Percentiles rank a stretch among this genome's conserved stretches.
phyloP scores from a whole-genome alignment of 495 filamentous ascomycete genomes.

The Penicillium daleae region DNA sequence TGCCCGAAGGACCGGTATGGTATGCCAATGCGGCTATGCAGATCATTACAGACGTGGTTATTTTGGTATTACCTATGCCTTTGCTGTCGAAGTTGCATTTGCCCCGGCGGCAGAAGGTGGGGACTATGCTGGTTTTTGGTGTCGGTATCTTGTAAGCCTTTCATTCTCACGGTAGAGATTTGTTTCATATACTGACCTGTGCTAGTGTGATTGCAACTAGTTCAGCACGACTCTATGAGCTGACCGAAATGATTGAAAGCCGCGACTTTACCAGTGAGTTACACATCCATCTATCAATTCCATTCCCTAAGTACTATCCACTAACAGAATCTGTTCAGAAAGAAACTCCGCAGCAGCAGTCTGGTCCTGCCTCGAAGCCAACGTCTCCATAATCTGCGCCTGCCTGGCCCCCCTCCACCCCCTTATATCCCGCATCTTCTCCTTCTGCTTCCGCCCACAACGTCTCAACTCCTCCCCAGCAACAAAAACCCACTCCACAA shows the following conservation, averaged over 20 bases:
- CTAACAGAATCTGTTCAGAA: constrained; percentile 25
- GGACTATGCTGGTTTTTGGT: constrained; percentile 48
- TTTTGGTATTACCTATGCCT: constrained; percentile 53
- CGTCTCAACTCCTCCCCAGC: constrained; percentile 22
- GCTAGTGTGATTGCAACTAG: constrained; percentile 45
- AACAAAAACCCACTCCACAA: constrained; percentile 19
- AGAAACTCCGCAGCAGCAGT: constrained; percentile 54
- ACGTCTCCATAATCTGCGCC: constrained; percentile 78
- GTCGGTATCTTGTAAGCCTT: constrained; percentile 53
- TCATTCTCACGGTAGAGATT: too few species aligned
- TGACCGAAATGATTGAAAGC: constrained; percentile 22
- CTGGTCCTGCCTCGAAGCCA: constrained; percentile 86
- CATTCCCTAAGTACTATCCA: not conserved
- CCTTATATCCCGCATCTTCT: constrained; percentile 71
- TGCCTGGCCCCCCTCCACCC: constrained; percentile 84
- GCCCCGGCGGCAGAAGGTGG: constrained; percentile 43
- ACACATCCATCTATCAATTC: not conserved
- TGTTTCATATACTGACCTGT: not conserved
- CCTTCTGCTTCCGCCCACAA: constrained; percentile 40
- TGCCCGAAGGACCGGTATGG: constrained; percentile 42
- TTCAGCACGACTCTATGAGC: constrained; percentile 32
- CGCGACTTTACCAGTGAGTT: constrained; percentile 33
- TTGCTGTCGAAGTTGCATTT: constrained; percentile 45
- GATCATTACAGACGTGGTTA: constrained; percentile 49
- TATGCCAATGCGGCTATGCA: constrained; percentile 50